These are phyloP conservation scores for Vigna nakashimae DNA, from an alignment of 306 rosid genomes.

Conservation along the genomic window DNA sequence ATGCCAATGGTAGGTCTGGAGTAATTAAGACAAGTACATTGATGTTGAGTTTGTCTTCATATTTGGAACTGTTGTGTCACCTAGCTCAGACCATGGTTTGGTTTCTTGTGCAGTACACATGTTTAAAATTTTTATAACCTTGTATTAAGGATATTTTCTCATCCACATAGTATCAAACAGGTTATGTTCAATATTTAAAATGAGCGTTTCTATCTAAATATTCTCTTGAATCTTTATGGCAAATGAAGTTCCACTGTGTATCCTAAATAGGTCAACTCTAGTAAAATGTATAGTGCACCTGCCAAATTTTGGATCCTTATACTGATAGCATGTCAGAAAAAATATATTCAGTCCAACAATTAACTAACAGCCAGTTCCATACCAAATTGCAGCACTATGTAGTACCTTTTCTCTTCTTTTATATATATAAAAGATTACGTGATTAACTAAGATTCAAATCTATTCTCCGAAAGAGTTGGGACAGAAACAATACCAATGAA, in stretches of 20 bases:
- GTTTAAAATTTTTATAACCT: neutral
- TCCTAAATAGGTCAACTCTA: neutral
- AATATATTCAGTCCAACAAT: conserved; percentile 21
- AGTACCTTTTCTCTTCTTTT: neutral
- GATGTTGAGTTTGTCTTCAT: conserved; percentile 26
- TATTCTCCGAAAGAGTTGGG: too few relatives aligned
- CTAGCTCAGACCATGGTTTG: conserved; percentile 14
- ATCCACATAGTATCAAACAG: too few relatives aligned
- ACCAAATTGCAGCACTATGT: neutral
- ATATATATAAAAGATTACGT: neutral
- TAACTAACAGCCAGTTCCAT: neutral
- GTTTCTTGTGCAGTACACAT: neutral
- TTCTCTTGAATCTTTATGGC: neutral
- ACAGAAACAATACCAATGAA: too few relatives aligned
- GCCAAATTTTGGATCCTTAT: conserved; percentile 33
- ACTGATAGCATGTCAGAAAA: conserved; percentile 1
- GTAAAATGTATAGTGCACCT: conserved; percentile 23
- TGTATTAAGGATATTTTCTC: neutral
- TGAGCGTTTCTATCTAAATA: neutral
- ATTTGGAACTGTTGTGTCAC: neutral
- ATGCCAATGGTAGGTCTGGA: conserved; percentile 38
- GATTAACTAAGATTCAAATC: too few relatives aligned
- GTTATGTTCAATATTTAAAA: neutral
- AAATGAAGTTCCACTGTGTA: neutral
- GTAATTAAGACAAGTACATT: conserved; percentile 28